Conservation (phyloP, 805 yeast genomes). For the Candida sakaeoensis region DNA sequence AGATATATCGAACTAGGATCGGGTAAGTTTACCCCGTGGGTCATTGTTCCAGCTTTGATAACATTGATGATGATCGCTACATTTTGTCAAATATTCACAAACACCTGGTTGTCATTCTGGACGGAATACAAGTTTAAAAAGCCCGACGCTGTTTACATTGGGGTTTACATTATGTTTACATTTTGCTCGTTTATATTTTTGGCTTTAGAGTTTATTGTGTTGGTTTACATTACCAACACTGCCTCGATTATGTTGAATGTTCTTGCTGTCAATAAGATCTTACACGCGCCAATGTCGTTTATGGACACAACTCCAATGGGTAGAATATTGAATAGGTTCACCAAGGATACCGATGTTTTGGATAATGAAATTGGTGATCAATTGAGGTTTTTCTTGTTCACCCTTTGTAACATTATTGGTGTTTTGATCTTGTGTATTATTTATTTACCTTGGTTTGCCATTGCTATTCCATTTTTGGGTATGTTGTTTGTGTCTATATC, state of each 20-base stretch:
- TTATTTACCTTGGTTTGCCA: conserved; percentile 40
- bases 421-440: conserved; percentile 37
- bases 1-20: conserved; percentile 54
- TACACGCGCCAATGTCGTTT: conserved; percentile 79
- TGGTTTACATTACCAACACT: conserved; percentile 48
- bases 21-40: conserved; percentile 36
- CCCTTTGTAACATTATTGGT: conserved; percentile 54
- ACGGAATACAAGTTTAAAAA: conserved; percentile 49
- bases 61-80: conserved; percentile 31
- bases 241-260: conserved; percentile 62
- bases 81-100: conserved; percentile 56
- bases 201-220: conserved; percentile 37
- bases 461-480: conserved; percentile 31
- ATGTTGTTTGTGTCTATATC: conserved; percentile 24
- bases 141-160: conserved; percentile 62
- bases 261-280: conserved; percentile 52
- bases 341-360: conserved; percentile 81
- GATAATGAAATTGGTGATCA: conserved; percentile 79
- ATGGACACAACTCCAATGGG: conserved; percentile 89
- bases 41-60: conserved; percentile 20
- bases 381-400: conserved; percentile 55
- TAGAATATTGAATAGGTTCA: conserved; percentile 77
- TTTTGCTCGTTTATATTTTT: conserved; percentile 45
- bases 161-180: conserved; percentile 63
- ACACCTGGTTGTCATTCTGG: conserved; percentile 87